Conservation (phyloP, 108 stramenopile species). For the Chaetoceros tenuissimus region DNA sequence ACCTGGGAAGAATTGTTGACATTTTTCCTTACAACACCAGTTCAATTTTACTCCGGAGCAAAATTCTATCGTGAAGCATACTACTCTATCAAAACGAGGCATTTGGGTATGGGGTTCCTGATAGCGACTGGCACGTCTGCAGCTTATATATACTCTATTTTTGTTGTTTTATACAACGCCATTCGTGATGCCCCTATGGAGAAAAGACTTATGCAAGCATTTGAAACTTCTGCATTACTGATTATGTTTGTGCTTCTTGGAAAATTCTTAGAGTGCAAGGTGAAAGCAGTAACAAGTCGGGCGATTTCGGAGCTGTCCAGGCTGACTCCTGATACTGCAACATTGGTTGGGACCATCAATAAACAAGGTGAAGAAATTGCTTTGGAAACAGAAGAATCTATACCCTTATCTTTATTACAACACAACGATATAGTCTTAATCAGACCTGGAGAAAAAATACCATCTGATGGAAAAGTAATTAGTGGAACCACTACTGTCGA, state of each 20-base stretch:
- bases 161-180: conserved; percentile 33
- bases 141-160: conserved; percentile 60
- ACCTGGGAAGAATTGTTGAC: conserved; percentile 35
- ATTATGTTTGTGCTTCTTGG: conserved; percentile 70
- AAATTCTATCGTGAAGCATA: conserved; percentile 68
- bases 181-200: conserved; percentile 6
- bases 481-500: conserved; percentile 70
- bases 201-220: conserved; percentile 42
- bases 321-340: conserved; percentile 34
- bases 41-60: conserved; percentile 69
- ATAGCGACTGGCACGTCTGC: conserved; percentile 77
- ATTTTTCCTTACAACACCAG: conserved; percentile 62
- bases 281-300: conserved; percentile 24
- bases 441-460: conserved; percentile 62
- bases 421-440: conserved; percentile 66
- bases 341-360: conserved; percentile 27
- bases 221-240: conserved; percentile 63
- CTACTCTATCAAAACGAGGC: conserved; percentile 34
- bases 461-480: conserved; percentile 73
- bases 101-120: conserved; percentile 77
- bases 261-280: conserved; percentile 54
- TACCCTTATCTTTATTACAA: conserved; percentile 30
- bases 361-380: conserved; percentile 3
- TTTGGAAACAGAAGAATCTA: conserved; percentile 16
- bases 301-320: conserved; percentile 25